These are phyloP conservation scores for Macaranga tanarius DNA, from an alignment of 441 rosid species.

Conservation along the genomic window DNA sequence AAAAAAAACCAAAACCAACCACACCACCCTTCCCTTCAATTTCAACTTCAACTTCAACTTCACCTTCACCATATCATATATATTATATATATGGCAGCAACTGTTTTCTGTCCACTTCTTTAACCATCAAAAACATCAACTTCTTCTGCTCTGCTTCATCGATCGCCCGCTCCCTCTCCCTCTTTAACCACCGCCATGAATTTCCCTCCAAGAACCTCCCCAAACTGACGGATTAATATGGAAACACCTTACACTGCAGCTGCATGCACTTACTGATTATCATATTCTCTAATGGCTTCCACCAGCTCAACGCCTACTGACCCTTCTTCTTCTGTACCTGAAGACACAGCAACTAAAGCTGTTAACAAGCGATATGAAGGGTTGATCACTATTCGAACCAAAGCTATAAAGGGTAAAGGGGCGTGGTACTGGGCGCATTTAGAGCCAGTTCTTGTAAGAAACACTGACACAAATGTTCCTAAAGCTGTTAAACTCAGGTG, in stretches of 20 bases:
- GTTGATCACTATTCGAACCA: constrained; percentile 43
- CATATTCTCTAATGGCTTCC: constrained; percentile 41
- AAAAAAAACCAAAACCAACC: too few species aligned
- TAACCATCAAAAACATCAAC: neutral
- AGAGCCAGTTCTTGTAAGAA: constrained; percentile 53
- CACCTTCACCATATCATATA: too few species aligned
- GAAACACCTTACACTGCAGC: constrained; percentile 4
- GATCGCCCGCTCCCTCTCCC: constrained; percentile 13
- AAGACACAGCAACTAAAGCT: constrained; percentile 52
- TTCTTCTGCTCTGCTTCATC: too few species aligned
- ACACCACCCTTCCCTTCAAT: too few species aligned
- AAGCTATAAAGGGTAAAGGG: constrained; percentile 70
- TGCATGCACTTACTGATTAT: neutral
- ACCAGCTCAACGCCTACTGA: constrained; percentile 41
- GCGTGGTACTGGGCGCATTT: constrained; percentile 80
- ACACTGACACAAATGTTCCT: constrained; percentile 53
- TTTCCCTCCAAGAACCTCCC: constrained; percentile 2
- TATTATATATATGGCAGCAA: neutral
- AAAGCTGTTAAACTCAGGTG: constrained; percentile 72
- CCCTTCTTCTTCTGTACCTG: constrained; percentile 44
- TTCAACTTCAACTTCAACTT: too few species aligned
- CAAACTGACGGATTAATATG: neutral
- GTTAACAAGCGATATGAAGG: constrained; percentile 55
- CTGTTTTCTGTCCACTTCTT: neutral
- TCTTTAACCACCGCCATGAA: neutral